Conservation (phyloP, 2,329 filamentous ascomycete genomes). For the Fusarium anguioides region DNA sequence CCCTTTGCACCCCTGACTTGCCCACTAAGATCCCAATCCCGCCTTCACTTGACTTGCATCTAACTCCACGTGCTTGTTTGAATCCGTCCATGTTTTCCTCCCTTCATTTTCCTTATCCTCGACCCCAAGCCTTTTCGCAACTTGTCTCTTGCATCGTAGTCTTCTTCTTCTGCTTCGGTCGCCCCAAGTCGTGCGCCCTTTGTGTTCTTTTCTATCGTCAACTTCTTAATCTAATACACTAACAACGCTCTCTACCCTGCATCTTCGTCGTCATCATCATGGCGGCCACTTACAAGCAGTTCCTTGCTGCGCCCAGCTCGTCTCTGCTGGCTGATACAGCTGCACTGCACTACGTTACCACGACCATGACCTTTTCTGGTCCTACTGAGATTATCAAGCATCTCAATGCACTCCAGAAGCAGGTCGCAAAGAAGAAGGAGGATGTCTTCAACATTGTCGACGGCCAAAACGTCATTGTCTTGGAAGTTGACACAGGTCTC, state of each 20-base stretch:
- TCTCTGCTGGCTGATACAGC: slow-evolving; percentile 73
- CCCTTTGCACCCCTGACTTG: slow-evolving; percentile 32
- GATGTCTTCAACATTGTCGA: slow-evolving; percentile 80
- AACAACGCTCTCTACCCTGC: slow-evolving; percentile 15
- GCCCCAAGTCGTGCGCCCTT: slow-evolving; percentile 22
- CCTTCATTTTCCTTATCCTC: slow-evolving; percentile 26
- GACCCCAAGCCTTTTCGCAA: slow-evolving; percentile 2
- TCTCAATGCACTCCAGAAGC: slow-evolving; percentile 74
- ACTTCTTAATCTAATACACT: slow-evolving; percentile 10
- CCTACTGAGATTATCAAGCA: slow-evolving; percentile 85
- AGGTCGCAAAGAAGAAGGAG: slow-evolving; percentile 86
- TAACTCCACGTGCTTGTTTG: slow-evolving; percentile 46
- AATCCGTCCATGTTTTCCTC: slow-evolving; percentile 37
- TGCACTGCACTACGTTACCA: slow-evolving; percentile 88
- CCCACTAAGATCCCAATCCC: slow-evolving; percentile 25
- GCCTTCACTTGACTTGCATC: slow-evolving; percentile 28
- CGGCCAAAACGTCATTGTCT: slow-evolving; percentile 75
- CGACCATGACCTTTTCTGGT: slow-evolving; percentile 78
- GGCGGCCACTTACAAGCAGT: slow-evolving; percentile 73
- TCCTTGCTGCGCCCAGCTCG: slow-evolving; percentile 73
- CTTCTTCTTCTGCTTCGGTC: slow-evolving; percentile 15
- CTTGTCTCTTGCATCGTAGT: slow-evolving; percentile 14
- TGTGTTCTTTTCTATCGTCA: slow-evolving; percentile 1
- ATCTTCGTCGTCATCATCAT: slow-evolving; percentile 47
- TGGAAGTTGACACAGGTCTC: slow-evolving; percentile 85